Evolutionary conservation across 1,284 basidiomycete species (phyloP), one percentile per base, ranked within the genome.

Genomic region (Lignosus rhinocerotis): DNA sequence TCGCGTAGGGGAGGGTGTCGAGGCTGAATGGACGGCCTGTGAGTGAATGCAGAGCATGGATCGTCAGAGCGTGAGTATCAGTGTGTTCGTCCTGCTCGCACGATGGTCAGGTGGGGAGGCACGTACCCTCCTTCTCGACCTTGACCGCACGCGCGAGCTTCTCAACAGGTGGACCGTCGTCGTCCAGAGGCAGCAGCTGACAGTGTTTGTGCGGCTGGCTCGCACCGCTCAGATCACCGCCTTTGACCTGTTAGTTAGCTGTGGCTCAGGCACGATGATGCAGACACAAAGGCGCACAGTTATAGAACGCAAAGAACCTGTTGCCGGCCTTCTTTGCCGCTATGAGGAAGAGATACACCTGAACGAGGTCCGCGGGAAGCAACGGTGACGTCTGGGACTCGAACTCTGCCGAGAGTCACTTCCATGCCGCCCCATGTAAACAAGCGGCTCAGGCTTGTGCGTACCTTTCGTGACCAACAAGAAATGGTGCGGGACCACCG

Each of bases 181-280:
- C 78, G 11, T 82, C 80, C 19, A 86, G 71, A 17, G 89, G 87
- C 32, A 95, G 74, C 61, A 94, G 88, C 72, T 96, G 93, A 19
- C 95, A 68, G 70, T 96, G 93, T 66, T 95, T 92, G 75, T 94
- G 93, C 1, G 82, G 78, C 74, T 96, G 93, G 71, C 91, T 93
- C 8, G 94, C 93, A 36, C 93, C 94, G 59, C 91, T 93, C 47
- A 83, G 79, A 48, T 84, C 79, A 5, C 93, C 93, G 65, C 92
- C 91, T 90, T 54, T 12, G n/a, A 8, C 7, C 41, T 25, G 43
- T 6, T 6, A 25, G 8, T 30, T 30, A 14, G 43, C 12, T 7
- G 30, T 11, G 9, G 19, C 9, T 11, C 41, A 17, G 5, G 41
- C 25, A 25, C 25, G 25, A 25, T 2, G 25, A 25, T 25, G 11